Base-by-base conservation (phyloP, 345 rosid genomes). In the Pseudoturritis turrita region DNA sequence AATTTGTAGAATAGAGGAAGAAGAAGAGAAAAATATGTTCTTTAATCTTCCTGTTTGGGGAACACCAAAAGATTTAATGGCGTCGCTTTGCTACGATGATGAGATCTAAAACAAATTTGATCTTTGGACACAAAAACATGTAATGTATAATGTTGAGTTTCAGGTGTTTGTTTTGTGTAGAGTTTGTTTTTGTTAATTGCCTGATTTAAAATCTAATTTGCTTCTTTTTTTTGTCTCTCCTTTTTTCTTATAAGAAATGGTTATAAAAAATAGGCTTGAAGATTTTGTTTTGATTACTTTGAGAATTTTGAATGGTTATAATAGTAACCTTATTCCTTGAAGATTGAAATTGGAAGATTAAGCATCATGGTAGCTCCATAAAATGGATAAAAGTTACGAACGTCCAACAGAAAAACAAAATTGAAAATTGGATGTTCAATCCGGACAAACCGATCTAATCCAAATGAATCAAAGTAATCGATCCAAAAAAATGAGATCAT, bases 11-110 rank as follows among this genome's bases (percentile, higher is more conserved):
- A 66, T 75, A 15, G 82, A 80, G 43, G 81, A 84, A 73, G 89
- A 86, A 51, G 62, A 43, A 45, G 33, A 81, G 14, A 86, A 73
- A 21, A 79, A 86, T 46, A 71, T 82, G 5, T 81, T 80, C 41
- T 51, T 86, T 1, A 76, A 86, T 70, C 87, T 87, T 72, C 91
- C 87, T 4, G 62, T 91, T 49, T 91, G 96, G 97, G 81, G 77
- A 37, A 84, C 92, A 0, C 92, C 93, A 0, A 71, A 51, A 7
- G 83, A 84, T 52, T 86, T 91, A 31, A 82, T 89, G 91, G 80
- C 81, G 6, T 79, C 84, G 0, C 86, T 91, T 22, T 84, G 84
- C 62, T 85, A 82, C 22, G 77, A 79, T 33, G n/a, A n/a, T 22
- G 7, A 35, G 9, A 53, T 28, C 21, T 28, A 13, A 52, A 14